These are phyloP conservation scores for Phialophora expanda DNA, from an alignment of 2,329 filamentous ascomycete species.

Conservation along the genomic window DNA sequence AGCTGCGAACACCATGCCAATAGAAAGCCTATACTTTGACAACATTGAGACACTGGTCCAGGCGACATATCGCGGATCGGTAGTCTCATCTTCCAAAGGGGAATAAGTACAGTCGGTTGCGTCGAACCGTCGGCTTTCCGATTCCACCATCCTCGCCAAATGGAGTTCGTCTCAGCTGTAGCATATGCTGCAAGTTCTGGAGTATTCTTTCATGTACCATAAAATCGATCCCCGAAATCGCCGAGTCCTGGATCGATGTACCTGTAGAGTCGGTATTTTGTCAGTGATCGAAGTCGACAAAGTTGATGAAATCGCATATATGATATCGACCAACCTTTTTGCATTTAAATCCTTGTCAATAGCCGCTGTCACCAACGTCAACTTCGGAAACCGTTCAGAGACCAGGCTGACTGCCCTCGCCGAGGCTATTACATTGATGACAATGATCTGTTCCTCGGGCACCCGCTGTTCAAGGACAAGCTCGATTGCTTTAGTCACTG, in stretches of 20 bases:
- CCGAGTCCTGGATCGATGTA: slow-evolving; percentile 46
- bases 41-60: too few relatives aligned
- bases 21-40: too few relatives aligned
- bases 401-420: slow-evolving; percentile 4
- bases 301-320: not conserved
- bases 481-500: slow-evolving; percentile 21
- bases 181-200: too few relatives aligned
- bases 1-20: too few relatives aligned
- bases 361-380: slow-evolving; percentile 20
- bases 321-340: slow-evolving; percentile 8
- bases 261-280: slow-evolving; percentile 30
- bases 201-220: slow-evolving; percentile 16
- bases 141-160: too few relatives aligned
- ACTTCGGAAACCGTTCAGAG: slow-evolving; percentile 15
- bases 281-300: slow-evolving; percentile 8
- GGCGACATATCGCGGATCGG: too few relatives aligned
- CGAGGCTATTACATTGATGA: slow-evolving; percentile 20
- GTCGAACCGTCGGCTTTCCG: too few relatives aligned
- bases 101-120: too few relatives aligned
- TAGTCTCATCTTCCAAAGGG: too few relatives aligned
- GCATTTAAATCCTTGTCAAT: slow-evolving; percentile 18
- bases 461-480: slow-evolving; percentile 12
- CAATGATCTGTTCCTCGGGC: slow-evolving; percentile 15
- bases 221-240: slow-evolving; percentile 46
- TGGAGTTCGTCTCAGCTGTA: too few relatives aligned